Conservation (phyloP, 306 rosid species). For the Ochetophila trinervis region DNA sequence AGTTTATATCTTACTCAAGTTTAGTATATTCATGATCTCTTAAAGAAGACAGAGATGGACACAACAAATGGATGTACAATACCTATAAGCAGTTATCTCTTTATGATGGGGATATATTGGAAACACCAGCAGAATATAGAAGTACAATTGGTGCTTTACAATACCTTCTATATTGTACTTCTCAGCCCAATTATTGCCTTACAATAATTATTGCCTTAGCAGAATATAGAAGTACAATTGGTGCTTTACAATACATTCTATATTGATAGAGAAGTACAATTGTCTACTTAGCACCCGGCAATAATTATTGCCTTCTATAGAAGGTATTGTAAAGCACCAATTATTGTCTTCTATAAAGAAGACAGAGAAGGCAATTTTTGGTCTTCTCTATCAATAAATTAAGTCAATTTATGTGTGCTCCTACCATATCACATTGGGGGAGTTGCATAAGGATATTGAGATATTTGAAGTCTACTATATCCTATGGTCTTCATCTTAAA, state of each 20-base stretch:
- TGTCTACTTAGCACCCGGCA: no score
- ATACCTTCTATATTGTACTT: no score
- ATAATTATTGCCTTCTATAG: no score
- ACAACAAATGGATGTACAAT: not conserved
- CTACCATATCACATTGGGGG: not conserved
- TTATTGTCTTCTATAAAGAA: no score
- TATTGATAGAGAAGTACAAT: no score
- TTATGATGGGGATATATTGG: not conserved
- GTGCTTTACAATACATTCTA: no score
- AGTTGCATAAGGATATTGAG: not conserved
- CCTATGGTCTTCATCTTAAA: not conserved
- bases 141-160: not conserved
- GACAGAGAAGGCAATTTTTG: no score
- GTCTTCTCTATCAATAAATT: not conserved
- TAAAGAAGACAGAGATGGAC: not conserved
- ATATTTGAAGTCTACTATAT: not conserved
- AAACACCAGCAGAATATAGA: not conserved
- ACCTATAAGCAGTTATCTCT: not conserved
- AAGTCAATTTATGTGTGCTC: not conserved
- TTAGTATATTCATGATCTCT: not conserved
- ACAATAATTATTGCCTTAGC: no score
- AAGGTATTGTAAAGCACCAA: no score
- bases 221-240: no score
- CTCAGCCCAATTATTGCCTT: no score
- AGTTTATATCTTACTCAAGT: not conserved